phyloP scores from a whole-genome alignment of 176 grass and related monocot species.

The Bonia amplexicaulis region DNA sequence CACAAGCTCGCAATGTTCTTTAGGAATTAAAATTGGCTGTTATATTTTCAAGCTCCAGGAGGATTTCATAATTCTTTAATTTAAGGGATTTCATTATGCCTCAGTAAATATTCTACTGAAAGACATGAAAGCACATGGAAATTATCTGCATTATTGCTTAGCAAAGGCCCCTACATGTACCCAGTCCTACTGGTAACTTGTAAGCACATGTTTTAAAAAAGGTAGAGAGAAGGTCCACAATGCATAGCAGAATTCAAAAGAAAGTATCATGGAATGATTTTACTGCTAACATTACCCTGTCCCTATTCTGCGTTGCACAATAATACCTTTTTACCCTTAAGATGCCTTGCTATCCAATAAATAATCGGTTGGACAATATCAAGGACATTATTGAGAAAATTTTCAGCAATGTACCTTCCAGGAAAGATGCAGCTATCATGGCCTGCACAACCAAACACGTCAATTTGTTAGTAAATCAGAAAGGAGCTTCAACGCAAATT shows the following conservation, averaged over 20 bases:
- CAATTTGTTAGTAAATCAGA: not conserved
- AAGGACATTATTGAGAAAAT: conserved; percentile 5
- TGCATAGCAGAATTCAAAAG: not conserved
- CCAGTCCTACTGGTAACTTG: not conserved
- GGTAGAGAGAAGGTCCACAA: not conserved
- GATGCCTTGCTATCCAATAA: not conserved
- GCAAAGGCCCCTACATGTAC: not conserved
- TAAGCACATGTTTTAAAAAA: not conserved
- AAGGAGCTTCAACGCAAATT: not conserved
- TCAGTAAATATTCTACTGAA: not conserved
- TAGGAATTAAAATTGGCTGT: not conserved
- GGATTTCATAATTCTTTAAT: not conserved
- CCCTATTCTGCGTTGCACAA: not conserved
- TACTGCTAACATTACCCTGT: not conserved
- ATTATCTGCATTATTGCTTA: not conserved
- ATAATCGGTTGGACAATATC: not conserved
- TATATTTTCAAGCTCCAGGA: not conserved
- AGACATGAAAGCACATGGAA: not conserved
- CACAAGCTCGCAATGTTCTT: not conserved
- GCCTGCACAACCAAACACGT: conserved; percentile 50
- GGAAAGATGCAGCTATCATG: conserved; percentile 81
- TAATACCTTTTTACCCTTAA: not conserved
- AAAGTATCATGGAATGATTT: not conserved
- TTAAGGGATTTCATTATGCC: not conserved
- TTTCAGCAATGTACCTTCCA: conserved; percentile 57